A percentile compares a stretch with the other conserved stretches of the same genome.
Evolutionary conservation across 176 grass and related monocot genomes (phyloP).

Genomic region (Oryza coarctata): DNA sequence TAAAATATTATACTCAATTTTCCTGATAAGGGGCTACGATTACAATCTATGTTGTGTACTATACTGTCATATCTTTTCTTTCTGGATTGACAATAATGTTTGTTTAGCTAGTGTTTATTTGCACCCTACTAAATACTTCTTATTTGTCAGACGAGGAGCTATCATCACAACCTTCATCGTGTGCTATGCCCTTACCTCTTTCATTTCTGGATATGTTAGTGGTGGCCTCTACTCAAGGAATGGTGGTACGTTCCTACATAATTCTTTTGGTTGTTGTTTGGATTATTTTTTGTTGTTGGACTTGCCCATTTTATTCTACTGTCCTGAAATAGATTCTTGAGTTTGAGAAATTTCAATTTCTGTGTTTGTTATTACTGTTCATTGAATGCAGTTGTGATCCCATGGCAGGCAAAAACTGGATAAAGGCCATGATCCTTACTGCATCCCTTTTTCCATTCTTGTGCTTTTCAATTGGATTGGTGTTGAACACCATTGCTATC

Average conservation of each 20-base stretch:
- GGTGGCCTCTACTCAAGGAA: conserved; percentile 95
- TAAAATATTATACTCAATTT: not conserved
- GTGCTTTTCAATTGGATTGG: conserved; percentile 89
- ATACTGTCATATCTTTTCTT: conserved; percentile 38
- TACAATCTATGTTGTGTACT: conserved; percentile 46
- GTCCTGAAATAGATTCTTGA: conserved; percentile 4
- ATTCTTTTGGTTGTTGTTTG: conserved; percentile 5
- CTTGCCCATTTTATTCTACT: conserved; percentile 6
- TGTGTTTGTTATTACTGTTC: no score
- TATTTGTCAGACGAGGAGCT: conserved; percentile 73
- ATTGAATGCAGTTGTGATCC: conserved; percentile 35
- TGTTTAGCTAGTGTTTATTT: conserved; percentile 18
- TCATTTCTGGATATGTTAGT: conserved; percentile 99
- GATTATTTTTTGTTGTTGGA: not conserved
- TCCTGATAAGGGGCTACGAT: no score
- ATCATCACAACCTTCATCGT: conserved; percentile 98
- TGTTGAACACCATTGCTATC: conserved; percentile 92
- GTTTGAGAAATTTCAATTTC: conserved; percentile 21
- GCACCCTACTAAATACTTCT: not conserved
- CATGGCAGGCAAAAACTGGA: conserved; percentile 92
- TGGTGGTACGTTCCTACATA: conserved; percentile 67
- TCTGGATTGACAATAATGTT: not conserved
- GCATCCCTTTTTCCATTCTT: conserved; percentile 96
- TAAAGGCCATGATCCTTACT: conserved; percentile 90
- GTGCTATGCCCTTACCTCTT: conserved; percentile 98